Conservation (phyloP, 2,329 filamentous ascomycete species). For the Triangularia setosa region DNA sequence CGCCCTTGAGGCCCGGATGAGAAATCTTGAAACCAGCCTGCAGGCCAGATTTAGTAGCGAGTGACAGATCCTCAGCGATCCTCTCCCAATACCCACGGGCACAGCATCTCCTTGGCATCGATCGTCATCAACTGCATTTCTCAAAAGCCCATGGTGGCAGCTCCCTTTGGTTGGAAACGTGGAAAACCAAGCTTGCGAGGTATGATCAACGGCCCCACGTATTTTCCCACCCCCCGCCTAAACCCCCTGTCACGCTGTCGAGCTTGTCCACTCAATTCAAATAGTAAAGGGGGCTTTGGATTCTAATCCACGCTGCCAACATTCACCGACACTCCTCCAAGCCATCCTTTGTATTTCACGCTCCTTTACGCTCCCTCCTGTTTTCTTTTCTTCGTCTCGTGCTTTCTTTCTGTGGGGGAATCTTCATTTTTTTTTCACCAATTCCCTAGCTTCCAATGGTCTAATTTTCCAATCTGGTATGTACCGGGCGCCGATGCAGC, state of each 20-base stretch:
- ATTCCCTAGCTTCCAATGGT: background rate
- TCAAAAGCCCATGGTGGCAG: background rate
- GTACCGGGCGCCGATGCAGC: background rate
- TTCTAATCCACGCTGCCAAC: background rate
- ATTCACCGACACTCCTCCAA: background rate
- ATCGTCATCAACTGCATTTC: conserved; percentile 12
- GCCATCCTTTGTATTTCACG: background rate
- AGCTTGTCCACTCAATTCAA: background rate
- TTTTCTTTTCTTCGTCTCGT: background rate
- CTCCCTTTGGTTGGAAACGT: conserved; percentile 1
- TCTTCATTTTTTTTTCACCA: background rate
- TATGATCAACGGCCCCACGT: conserved; percentile 22
- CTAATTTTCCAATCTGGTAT: background rate
- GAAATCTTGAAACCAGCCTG: conserved; percentile 14
- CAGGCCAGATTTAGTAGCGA: conserved; percentile 9
- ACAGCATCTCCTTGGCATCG: conserved; percentile 13
- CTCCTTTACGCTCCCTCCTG: background rate
- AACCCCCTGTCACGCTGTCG: background rate
- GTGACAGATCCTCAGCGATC: conserved; percentile 3
- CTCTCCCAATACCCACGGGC: conserved; percentile 12
- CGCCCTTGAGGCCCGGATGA: background rate
- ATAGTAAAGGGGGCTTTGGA: conserved; percentile 3
- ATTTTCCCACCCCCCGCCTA: conserved; percentile 13
- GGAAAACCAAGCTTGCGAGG: conserved; percentile 12
- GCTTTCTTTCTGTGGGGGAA: background rate